Base-by-base conservation (phyloP, 1,284 basidiomycete genomes). In the Mycosarcoma mackinlayi region DNA sequence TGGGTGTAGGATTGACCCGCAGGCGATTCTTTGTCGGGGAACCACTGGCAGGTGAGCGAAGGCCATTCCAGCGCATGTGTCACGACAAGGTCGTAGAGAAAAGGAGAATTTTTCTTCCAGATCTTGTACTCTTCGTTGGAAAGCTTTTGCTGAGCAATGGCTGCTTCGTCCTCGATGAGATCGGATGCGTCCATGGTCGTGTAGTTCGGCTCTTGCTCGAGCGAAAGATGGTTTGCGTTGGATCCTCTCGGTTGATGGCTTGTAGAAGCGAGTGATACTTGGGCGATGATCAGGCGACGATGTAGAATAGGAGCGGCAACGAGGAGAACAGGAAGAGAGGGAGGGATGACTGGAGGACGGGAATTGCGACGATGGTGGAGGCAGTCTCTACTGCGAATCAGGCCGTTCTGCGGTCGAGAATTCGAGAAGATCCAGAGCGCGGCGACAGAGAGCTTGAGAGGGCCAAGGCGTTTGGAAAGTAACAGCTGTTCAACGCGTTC, bases 41-140 rank as follows among this genome's bases (percentile, higher is more conserved):
- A 92, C 96, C 96, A 99, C 85, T 98, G 96, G 83, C 92, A 94
- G 3, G 96, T 99, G 77, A 99, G 84, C 77, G 91, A 93, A 16
- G 96, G 96, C 96, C 96, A 99, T 83, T 97, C 94, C 52, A 98
- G 87, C 24, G 96, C 95, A 82, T 98, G 94, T 0, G 95, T 98
- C 77, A 99, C 91, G 72, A 98, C 92, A 19, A 95, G 87, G 84
- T 98, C 95, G 84, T 99, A 98, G 24, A 98, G 88, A 84, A 96
- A 97, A 8, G 82, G 83, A 48, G 83, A 83, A 54, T 82, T 81
- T 49, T 82, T 82, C 65, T 81, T 82, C 80, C 80, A 82, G 40
- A 82, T 79, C 63, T 79, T 79, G 67, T 79, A 79, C 60, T 79
- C 78, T 69, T 79, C 77, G 55, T 79, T 79, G 31, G 75, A 76